A percentile compares a stretch with the other conserved stretches of the same genome.
These are phyloP conservation scores for Colletotrichum aenigma DNA, from an alignment of 2,329 filamentous ascomycete species.

Conservation along the genomic window DNA sequence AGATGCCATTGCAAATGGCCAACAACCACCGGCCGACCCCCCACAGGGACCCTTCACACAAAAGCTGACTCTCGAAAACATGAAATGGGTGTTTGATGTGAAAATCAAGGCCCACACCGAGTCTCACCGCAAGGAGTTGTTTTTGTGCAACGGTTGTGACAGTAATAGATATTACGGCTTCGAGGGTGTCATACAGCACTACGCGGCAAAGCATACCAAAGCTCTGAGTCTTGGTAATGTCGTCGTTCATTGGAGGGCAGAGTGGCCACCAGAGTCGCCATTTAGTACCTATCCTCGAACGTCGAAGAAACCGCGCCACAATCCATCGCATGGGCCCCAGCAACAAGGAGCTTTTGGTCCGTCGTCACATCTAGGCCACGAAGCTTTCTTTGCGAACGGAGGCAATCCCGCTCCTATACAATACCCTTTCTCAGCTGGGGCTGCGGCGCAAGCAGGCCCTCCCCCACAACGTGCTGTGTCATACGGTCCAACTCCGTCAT, in stretches of 20 bases:
- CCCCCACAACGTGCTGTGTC: neutral
- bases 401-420: neutral
- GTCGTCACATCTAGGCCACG: neutral
- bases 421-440: neutral
- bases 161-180: slow-evolving; percentile 75
- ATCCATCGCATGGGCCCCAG: neutral
- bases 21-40: slow-evolving; percentile 49
- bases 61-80: slow-evolving; percentile 78
- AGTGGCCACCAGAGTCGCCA: slow-evolving; percentile 79
- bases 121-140: slow-evolving; percentile 70
- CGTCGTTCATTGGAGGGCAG: slow-evolving; percentile 79
- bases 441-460: neutral
- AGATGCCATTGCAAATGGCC: slow-evolving; percentile 49
- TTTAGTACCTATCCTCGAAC: slow-evolving; percentile 67
- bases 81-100: slow-evolving; percentile 84
- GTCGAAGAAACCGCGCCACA: neutral
- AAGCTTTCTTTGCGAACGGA: neutral
- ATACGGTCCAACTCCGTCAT: neutral
- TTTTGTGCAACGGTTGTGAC: slow-evolving; percentile 75
- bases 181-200: slow-evolving; percentile 82
- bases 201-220: slow-evolving; percentile 79
- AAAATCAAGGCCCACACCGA: slow-evolving; percentile 76
- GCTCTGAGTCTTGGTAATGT: slow-evolving; percentile 72
- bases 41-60: slow-evolving; percentile 59
- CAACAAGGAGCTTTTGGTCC: neutral